Evolutionary conservation across 140 eudicot species (phyloP).

Genomic region (Flaveria floridana): DNA sequence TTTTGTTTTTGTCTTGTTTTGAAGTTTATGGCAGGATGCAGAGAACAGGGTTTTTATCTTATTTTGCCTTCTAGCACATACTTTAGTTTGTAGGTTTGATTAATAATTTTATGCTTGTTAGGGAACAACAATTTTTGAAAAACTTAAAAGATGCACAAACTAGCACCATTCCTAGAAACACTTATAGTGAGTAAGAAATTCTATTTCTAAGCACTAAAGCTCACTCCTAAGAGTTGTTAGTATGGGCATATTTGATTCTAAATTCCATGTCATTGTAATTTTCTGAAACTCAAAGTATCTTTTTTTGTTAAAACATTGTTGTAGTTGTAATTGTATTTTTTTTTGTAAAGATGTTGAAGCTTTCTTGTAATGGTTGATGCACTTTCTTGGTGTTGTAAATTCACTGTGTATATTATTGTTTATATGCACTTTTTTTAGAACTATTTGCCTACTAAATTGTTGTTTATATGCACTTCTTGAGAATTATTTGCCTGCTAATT

Average conservation of each 20-base stretch:
- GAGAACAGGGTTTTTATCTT: slow-evolving; percentile 65
- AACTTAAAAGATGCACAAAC: neutral
- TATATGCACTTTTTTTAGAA: too few species aligned
- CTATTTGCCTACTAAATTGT: too few species aligned
- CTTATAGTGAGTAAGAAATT: neutral
- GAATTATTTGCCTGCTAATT: too few species aligned
- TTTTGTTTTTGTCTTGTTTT: neutral
- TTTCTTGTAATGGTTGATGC: too few species aligned
- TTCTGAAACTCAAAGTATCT: neutral
- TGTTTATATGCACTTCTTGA: too few species aligned
- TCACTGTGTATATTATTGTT: too few species aligned
- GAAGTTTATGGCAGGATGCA: slow-evolving; percentile 91
- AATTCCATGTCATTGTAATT: neutral
- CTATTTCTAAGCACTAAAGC: neutral
- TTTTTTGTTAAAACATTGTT: neutral
- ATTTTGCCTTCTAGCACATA: neutral
- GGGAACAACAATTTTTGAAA: slow-evolving; percentile 62
- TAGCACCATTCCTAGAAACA: too few species aligned
- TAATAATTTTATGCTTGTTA: slow-evolving; percentile 45
- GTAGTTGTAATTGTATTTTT: neutral
- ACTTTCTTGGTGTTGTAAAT: too few species aligned
- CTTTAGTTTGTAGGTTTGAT: slow-evolving; percentile 25
- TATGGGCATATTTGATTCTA: neutral
- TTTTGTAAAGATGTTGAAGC: too few species aligned
- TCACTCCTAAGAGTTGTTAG: neutral